A percentile compares a stretch with the other conserved stretches of the same genome.
Conservation (phyloP, 2,329 filamentous ascomycete genomes). For the Alternaria conjuncta region DNA sequence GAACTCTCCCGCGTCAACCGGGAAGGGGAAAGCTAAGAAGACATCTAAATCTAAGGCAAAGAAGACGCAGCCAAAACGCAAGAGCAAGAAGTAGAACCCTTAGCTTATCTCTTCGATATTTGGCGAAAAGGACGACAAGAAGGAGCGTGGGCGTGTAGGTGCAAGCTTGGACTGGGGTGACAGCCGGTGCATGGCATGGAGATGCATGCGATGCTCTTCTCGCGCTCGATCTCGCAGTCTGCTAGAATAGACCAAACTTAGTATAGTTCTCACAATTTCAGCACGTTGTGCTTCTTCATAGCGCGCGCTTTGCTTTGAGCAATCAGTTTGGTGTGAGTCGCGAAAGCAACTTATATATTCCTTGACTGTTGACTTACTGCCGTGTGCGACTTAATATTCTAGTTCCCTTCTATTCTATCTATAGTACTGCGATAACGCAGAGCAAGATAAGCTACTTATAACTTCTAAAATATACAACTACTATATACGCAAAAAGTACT, state of each 20-base stretch:
- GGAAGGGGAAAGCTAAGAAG: neutral
- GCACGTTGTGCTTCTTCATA: neutral
- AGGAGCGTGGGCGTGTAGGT: neutral
- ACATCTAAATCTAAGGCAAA: neutral
- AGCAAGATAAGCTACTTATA: too few relatives aligned
- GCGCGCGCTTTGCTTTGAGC: neutral
- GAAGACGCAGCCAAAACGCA: neutral
- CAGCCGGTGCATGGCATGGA: neutral
- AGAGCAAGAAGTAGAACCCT: neutral
- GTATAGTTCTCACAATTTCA: neutral
- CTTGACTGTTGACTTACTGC: too few relatives aligned
- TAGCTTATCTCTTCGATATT: neutral
- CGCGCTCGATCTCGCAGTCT: neutral
- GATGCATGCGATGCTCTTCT: neutral
- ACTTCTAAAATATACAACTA: too few relatives aligned
- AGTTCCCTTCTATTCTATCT: too few relatives aligned
- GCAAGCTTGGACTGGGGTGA: neutral
- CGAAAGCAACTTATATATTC: too few relatives aligned
- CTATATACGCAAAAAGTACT: too few relatives aligned
- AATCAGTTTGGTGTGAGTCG: neutral
- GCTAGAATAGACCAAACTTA: neutral
- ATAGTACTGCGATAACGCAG: too few relatives aligned
- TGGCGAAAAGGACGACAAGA: neutral
- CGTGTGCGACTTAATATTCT: too few relatives aligned
- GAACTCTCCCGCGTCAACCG: neutral